Evolutionary conservation across 164 flowering plant genomes (phyloP), one percentile per base, ranked within the genome.

Genomic region (Nymphaea colorata): DNA sequence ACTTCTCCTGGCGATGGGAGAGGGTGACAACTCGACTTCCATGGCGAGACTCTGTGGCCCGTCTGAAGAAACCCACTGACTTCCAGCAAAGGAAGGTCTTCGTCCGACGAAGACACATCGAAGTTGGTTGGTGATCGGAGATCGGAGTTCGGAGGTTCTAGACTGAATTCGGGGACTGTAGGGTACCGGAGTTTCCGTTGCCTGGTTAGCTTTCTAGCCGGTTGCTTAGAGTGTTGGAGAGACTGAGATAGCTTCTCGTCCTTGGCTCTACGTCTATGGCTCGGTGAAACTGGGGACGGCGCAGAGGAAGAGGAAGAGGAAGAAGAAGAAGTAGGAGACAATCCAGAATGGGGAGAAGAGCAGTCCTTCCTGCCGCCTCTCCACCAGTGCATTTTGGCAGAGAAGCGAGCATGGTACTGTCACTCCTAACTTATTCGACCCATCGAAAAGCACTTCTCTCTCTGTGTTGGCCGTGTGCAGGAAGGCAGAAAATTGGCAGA

Each of bases 331-430:
- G 82, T 59, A 4, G 78, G 61, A 25, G 14, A 79, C 69, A 36
- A 1, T 25, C 36, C 36, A 25, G 36, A 25, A 25, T 25, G 36
- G 36, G 36, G 36, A 25, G 36, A 25, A 25, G 36, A 25, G 36
- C 36, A 25, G 7, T 3, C 11, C 55, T 77, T 70, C 4, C 71
- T 45, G 18, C 78, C 67, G 64, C 64, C 71, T 43, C 70, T 81
- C 55, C 75, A 73, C 85, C 84, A 81, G 71, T 72, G 81, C 87
- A 84, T 84, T 17, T 67, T 76, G 17, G 65, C 16, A 11, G 69
- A 61, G 47, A 17, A 43, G 61, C 70, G 69, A 68, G 57, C 82
- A 79, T 78, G 71, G 70, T 74, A 66, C 75, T 62, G 44, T 59
- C 12, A 59, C 64, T 42, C 70, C 61, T 36, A 63, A 73, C 11